Evolutionary conservation across 495 filamentous ascomycete species (phyloP).

Genomic region (Bryoglossum gracile): DNA sequence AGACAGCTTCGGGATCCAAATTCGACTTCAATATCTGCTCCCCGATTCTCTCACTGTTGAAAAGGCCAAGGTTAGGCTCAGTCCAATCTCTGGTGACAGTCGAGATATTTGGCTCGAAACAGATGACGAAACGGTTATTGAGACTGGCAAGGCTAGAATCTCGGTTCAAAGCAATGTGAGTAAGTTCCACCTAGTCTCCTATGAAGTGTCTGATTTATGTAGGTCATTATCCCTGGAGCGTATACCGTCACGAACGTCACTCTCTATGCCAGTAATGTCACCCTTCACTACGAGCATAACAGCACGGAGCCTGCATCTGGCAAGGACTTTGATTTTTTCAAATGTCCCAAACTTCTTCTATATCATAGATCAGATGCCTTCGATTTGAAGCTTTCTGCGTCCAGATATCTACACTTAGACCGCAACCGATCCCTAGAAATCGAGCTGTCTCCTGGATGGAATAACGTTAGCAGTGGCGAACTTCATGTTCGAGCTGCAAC

Average conservation of each 20-base stretch:
- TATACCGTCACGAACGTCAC: slow-evolving; percentile 71
- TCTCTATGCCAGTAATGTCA: slow-evolving; percentile 59
- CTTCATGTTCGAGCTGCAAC: slow-evolving; percentile 74
- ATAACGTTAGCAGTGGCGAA: slow-evolving; percentile 59
- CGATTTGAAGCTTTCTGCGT: slow-evolving; percentile 38
- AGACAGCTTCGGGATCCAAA: slow-evolving; percentile 70
- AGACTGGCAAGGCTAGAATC: slow-evolving; percentile 46
- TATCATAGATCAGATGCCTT: slow-evolving; percentile 43
- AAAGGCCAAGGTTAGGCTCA: slow-evolving; percentile 58
- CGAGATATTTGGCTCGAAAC: slow-evolving; percentile 62
- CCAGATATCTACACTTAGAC: slow-evolving; percentile 64
- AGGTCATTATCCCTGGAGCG: slow-evolving; percentile 59
- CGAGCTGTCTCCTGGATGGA: slow-evolving; percentile 66
- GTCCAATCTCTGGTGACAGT: slow-evolving; percentile 35
- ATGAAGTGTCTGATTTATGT: slow-evolving; percentile 4
- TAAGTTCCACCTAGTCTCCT: not conserved
- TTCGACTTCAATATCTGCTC: slow-evolving; percentile 67
- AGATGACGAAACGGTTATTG: slow-evolving; percentile 35
- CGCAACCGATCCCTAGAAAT: slow-evolving; percentile 69
- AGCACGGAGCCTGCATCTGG: slow-evolving; percentile 34
- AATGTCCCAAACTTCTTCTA: slow-evolving; percentile 35
- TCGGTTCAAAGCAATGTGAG: slow-evolving; percentile 45
- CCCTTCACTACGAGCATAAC: slow-evolving; percentile 55
- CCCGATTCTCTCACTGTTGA: slow-evolving; percentile 62
- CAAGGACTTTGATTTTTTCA: slow-evolving; percentile 31